Conservation (phyloP, 2,329 filamentous ascomycete genomes). For the Stagonosporopsis vannaccii region DNA sequence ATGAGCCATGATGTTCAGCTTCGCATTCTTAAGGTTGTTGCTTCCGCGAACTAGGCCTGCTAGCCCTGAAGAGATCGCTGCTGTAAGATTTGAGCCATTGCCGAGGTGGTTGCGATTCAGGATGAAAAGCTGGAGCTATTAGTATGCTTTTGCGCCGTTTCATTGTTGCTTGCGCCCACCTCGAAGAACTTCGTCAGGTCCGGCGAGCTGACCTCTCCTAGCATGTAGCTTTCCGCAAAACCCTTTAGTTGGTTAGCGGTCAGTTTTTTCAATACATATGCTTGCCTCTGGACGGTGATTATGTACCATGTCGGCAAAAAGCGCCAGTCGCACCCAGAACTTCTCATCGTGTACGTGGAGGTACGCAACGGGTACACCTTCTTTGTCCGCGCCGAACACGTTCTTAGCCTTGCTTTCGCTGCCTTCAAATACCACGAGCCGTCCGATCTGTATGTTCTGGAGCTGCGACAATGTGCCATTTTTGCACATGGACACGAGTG, state of each 20-base stretch:
- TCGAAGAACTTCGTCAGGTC: constrained; percentile 74
- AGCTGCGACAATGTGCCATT: constrained; percentile 56
- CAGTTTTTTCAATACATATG: background rate
- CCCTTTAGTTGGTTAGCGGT: constrained; percentile 52
- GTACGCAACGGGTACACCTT: constrained; percentile 58
- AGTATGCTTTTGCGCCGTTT: constrained; percentile 16
- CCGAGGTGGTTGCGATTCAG: constrained; percentile 69
- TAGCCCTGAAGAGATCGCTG: constrained; percentile 64
- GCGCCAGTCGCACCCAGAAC: constrained; percentile 73
- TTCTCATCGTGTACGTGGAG: constrained; percentile 69
- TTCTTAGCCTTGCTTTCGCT: constrained; percentile 52
- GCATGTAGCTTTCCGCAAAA: constrained; percentile 76
- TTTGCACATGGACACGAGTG: constrained; percentile 56
- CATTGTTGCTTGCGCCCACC: constrained; percentile 45
- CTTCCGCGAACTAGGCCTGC: constrained; percentile 60
- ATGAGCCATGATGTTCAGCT: constrained; percentile 72
- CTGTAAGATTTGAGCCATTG: constrained; percentile 70
- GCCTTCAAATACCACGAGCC: constrained; percentile 55
- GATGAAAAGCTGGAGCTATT: constrained; percentile 68
- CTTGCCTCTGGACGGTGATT: no score
- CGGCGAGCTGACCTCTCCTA: constrained; percentile 71
- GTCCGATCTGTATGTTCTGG: constrained; percentile 55
- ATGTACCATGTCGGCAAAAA: constrained; percentile 74
- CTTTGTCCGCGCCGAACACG: constrained; percentile 52
- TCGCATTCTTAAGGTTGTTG: constrained; percentile 59